These are phyloP conservation scores for Daphne laureola DNA, from an alignment of 441 rosid genomes.

Conservation along the genomic window DNA sequence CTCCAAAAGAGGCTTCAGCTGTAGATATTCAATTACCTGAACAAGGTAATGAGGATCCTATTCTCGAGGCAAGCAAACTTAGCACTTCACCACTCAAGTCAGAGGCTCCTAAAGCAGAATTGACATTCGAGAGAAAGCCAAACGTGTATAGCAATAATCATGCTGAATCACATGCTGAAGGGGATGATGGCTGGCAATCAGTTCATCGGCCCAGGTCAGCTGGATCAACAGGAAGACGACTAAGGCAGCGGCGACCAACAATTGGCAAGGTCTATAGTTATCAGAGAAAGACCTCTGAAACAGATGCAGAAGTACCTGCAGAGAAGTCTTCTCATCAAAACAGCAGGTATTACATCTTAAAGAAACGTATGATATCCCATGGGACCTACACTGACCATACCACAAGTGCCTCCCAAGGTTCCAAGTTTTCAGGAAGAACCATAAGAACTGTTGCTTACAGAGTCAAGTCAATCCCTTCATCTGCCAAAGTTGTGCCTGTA, in stretches of 20 bases:
- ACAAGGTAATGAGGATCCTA: slow-evolving; percentile 26
- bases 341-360: slow-evolving; percentile 56
- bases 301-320: slow-evolving; percentile 42
- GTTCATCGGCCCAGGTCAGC: slow-evolving; percentile 92
- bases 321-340: slow-evolving; percentile 52
- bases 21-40: slow-evolving; percentile 39
- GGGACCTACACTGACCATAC: slow-evolving; percentile 62
- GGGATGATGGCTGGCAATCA: slow-evolving; percentile 97
- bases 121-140: slow-evolving; percentile 26
- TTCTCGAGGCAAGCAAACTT: slow-evolving; percentile 22
- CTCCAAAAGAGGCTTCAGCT: slow-evolving; percentile 43
- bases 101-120: slow-evolving; percentile 34
- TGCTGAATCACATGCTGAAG: slow-evolving; percentile 54
- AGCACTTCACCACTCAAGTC: slow-evolving; percentile 24
- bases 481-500: slow-evolving; percentile 30
- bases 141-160: slow-evolving; percentile 26
- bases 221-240: slow-evolving; percentile 60
- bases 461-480: slow-evolving; percentile 59
- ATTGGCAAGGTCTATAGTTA: slow-evolving; percentile 61
- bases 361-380: slow-evolving; percentile 62
- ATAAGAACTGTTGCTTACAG: slow-evolving; percentile 82
- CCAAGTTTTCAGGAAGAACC: slow-evolving; percentile 78
- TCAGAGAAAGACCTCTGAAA: slow-evolving; percentile 68
- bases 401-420: slow-evolving; percentile 42
- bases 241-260: slow-evolving; percentile 84